Percentiles rank a stretch among this genome's conserved stretches.
These are phyloP conservation scores for Yamagishiella unicocca DNA, from an alignment of 139 green algal species.

Conservation along the genomic window DNA sequence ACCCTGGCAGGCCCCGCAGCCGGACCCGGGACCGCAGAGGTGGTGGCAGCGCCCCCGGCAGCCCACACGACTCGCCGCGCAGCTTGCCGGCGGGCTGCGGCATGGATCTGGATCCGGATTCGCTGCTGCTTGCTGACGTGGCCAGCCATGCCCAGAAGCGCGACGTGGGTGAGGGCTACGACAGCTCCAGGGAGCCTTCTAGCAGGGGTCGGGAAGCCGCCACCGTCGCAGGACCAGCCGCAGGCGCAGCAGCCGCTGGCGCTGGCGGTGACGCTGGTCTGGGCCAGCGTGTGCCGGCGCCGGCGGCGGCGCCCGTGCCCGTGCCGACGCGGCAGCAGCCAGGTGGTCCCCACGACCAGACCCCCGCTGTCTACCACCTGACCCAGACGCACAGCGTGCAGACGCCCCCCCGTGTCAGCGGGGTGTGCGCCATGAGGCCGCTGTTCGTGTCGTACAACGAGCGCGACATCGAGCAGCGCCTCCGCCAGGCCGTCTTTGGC, in stretches of 20 bases:
- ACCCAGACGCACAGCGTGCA: not conserved
- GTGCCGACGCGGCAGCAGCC: too few species aligned
- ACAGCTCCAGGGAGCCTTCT: not conserved
- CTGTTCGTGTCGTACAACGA: conserved; percentile 16
- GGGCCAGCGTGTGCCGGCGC: not conserved
- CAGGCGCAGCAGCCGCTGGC: not conserved
- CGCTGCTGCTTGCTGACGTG: not conserved
- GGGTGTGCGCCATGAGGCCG: not conserved
- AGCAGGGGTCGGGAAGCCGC: not conserved
- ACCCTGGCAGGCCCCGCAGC: too few species aligned
- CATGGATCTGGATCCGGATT: not conserved
- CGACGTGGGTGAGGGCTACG: too few species aligned
- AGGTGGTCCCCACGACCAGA: too few species aligned
- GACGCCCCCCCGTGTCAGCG: not conserved
- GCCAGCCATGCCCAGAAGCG: too few species aligned
- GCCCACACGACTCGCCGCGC: conserved; percentile 6
- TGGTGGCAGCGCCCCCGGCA: not conserved
- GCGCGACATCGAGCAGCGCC: conserved; percentile 25
- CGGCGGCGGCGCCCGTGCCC: not conserved
- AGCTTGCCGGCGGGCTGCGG: not conserved
- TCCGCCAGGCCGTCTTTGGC: conserved; percentile 19
- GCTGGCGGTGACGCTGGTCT: not conserved
- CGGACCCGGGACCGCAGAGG: not conserved
- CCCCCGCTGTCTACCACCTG: too few species aligned
- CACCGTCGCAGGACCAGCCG: not conserved